Evolutionary conservation across 1,284 basidiomycete genomes (phyloP), one percentile per base, ranked within the genome.

Genomic region (Coniophora puteana): DNA sequence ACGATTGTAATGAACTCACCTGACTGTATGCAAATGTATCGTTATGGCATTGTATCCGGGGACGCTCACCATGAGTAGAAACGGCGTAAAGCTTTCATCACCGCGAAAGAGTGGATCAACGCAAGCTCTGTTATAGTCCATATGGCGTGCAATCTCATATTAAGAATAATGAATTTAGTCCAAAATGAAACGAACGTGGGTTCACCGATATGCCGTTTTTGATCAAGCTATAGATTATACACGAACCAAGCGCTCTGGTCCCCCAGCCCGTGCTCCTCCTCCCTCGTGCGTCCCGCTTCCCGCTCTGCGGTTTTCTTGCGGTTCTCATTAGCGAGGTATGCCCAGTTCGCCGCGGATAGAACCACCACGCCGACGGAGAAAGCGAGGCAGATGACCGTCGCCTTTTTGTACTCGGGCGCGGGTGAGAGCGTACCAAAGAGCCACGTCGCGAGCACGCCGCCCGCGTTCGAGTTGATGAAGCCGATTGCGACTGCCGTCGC

Each of bases 361-460:
- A 63, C 36, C 0, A 47, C 45, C 58, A 68, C 68, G 18, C 58
- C 33, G 8, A 65, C 41, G 0, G 64, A 65, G 48, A 68, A 65
- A 8, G 58, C 46, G 4, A 71, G 49, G 13, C 68, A 57, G 14
- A 59, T 59, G 33, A 65, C 50, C 4, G 66, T 70, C 4, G 65
- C 69, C 27, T 54, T 61, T n/a, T 51, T 58, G 49, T 72, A 76
- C 14, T 59, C 47, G 1, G 74, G 72, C 2, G 67, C 55, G 2
- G 67, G 60, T n/a, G 66, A 67, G n/a, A 70, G 51, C 2, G 64
- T 60, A 2, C 68, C 67, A 46, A 76, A 65, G 11, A 78, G 63
- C 75, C 76, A 78, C 2, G 71, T 75, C 1, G 73, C 68, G 8
- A 78, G 65, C 43, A 83, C 79, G 7, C 76, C 80, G 11, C 78